Evolutionary conservation across 176 grass and related monocot genomes (phyloP), one percentile per base, ranked within the genome.

Genomic region (Cymbopogon citratus): DNA sequence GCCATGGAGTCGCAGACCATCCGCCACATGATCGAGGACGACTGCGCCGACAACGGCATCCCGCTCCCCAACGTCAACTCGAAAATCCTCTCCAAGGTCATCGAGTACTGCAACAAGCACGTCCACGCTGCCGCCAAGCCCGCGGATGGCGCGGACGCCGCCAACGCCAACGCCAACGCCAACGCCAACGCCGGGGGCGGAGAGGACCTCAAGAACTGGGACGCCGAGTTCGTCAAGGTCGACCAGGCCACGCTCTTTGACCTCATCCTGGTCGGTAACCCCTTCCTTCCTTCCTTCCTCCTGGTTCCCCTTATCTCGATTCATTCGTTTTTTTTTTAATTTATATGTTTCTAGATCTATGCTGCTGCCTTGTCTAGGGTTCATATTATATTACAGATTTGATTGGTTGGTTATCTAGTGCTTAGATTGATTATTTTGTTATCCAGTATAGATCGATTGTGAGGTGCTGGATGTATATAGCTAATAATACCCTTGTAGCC

Each of bases 211-310:
- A 91, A 91, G 61, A 27, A 64, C 33, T 88, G 85, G 86, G 92
- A 94, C 76, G 80, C 89, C 2, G 84, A 94, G 5, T 94, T 94
- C 72, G 92, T 94, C 76, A 91, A 91, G 80, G 86, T 94, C 34
- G 88, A 91, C 39, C 92, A 91, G 80, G 86, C 84, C 62, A 94
- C 86, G 61, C 89, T 94, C 34, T 91, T 94, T 67, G 92, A 94
- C 67, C 89, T 94, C 74, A 86, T 86, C 74, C 79, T 86, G 73
- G 88, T 90, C 56, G 9, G 56, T 60, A 59, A 62, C 2, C 1
- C 1, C 5, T 1, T 39, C 2, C 56, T 1, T 7, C n/a, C n/a
- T n/a, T n/a, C n/a, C n/a, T n/a, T n/a, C 7, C 24, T 36, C 3
- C 66, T 39, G 15, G 44, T 7, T 23, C 4, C 29, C 16, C 11